These are phyloP conservation scores for Coriaria nepalensis DNA, from an alignment of 306 rosid species.

Conservation along the genomic window DNA sequence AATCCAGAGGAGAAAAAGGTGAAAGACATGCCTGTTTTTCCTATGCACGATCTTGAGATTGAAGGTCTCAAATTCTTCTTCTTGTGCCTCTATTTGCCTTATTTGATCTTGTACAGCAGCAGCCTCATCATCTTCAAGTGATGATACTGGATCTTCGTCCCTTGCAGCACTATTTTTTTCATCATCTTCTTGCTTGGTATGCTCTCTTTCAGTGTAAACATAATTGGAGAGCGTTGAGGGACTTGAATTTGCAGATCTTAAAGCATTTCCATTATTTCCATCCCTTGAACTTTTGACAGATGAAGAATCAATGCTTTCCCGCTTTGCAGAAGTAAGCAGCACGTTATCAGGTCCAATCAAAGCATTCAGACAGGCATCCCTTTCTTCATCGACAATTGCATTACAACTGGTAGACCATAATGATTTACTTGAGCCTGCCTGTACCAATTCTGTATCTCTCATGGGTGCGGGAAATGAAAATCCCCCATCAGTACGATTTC, in stretches of 20 bases:
- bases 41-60: conserved; percentile 94
- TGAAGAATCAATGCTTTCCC: conserved; percentile 69
- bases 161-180: conserved; percentile 42
- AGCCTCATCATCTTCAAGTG: conserved; percentile 89
- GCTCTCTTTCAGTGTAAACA: conserved; percentile 68
- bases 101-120: conserved; percentile 99
- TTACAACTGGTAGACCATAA: conserved; percentile 46
- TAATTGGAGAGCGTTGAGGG: conserved; percentile 69
- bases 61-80: conserved; percentile 95
- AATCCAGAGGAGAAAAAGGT: not conserved
- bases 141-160: conserved; percentile 68
- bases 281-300: conserved; percentile 59
- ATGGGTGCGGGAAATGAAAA: conserved; percentile 78
- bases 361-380: conserved; percentile 43
- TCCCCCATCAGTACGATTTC: conserved; percentile 38
- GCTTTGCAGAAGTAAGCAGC: conserved; percentile 52
- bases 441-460: conserved; percentile 44
- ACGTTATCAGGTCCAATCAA: conserved; percentile 39
- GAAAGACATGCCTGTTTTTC: conserved; percentile 75
- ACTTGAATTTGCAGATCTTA: conserved; percentile 56
- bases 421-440: conserved; percentile 48
- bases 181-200: conserved; percentile 53
- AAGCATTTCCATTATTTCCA: conserved; percentile 42
- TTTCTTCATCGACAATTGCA: conserved; percentile 31
- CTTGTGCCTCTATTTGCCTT: conserved; percentile 90